phyloP scores from a whole-genome alignment of 768 basidiomycete species.

The Pholiota microspora region DNA sequence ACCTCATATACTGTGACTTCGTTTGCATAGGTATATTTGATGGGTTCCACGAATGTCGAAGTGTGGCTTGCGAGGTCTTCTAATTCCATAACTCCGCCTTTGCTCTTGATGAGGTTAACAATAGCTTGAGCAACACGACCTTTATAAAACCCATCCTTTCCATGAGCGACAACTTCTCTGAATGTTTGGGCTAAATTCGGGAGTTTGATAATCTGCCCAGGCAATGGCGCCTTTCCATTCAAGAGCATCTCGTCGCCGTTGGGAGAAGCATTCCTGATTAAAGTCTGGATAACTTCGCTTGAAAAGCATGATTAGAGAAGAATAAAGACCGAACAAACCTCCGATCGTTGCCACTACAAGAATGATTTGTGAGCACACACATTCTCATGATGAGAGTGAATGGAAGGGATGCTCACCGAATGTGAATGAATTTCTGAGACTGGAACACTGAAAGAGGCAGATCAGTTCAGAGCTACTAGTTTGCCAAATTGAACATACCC shows the following conservation, averaged over 20 bases:
- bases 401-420: constrained; percentile 35
- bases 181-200: constrained; percentile 86
- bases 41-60: constrained; percentile 82
- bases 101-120: constrained; percentile 78
- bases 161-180: constrained; percentile 72
- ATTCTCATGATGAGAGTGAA: neutral
- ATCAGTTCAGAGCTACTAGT: neutral
- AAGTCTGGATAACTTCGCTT: constrained; percentile 31
- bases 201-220: constrained; percentile 81
- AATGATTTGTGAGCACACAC: neutral
- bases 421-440: constrained; percentile 80
- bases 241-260: constrained; percentile 86
- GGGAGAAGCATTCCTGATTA: constrained; percentile 82
- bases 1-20: constrained; percentile 94
- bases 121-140: constrained; percentile 89
- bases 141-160: constrained; percentile 93
- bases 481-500: constrained; percentile 52
- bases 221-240: constrained; percentile 77
- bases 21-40: constrained; percentile 82
- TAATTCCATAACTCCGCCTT: constrained; percentile 92
- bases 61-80: constrained; percentile 88
- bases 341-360: constrained; percentile 54
- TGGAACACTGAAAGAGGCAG: constrained; percentile 55
- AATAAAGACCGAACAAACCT: constrained; percentile 31
- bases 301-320: neutral